These are phyloP conservation scores for Pleurotus salmoneostramineus DNA, from an alignment of 768 basidiomycete genomes.

Conservation along the genomic window DNA sequence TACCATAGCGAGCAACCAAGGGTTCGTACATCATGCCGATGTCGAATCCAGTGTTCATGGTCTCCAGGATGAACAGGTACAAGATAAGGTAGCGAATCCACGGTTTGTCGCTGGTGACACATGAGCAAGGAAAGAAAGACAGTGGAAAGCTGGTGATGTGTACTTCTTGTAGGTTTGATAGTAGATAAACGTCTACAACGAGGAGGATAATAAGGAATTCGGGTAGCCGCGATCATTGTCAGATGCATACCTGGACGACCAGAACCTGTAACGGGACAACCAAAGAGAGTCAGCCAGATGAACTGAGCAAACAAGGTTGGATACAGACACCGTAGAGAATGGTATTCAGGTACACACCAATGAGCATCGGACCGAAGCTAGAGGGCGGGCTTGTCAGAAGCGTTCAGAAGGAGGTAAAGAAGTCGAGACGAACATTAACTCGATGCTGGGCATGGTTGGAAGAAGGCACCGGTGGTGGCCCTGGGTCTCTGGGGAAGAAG, in stretches of 20 bases:
- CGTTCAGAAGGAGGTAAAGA: too few relatives aligned
- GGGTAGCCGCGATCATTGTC: too few relatives aligned
- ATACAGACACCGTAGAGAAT: conserved; percentile 10
- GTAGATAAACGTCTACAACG: conserved; percentile 30
- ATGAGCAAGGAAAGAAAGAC: too few relatives aligned
- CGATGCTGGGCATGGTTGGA: too few relatives aligned
- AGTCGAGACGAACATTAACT: too few relatives aligned
- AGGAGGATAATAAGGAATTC: too few relatives aligned
- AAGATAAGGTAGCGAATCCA: conserved; percentile 27
- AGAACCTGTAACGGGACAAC: too few relatives aligned
- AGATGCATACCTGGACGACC: neutral
- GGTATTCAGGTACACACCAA: conserved; percentile 12
- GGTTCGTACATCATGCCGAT: conserved; percentile 15
- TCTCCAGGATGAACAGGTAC: conserved; percentile 14
- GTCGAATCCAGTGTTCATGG: conserved; percentile 11
- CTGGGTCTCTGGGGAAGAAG: too few relatives aligned
- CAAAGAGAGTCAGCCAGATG: conserved; percentile 18
- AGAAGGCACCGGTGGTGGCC: too few relatives aligned
- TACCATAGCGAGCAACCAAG: conserved; percentile 10
- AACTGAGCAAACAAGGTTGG: neutral
- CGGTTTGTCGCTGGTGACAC: conserved; percentile 26
- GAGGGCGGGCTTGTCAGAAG: too few relatives aligned
- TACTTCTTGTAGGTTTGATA: conserved; percentile 30
- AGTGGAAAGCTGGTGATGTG: too few relatives aligned
- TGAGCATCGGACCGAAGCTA: conserved; percentile 12